phyloP scores from a whole-genome alignment of 805 yeast genomes.

The Saccharomycopsis vini region DNA sequence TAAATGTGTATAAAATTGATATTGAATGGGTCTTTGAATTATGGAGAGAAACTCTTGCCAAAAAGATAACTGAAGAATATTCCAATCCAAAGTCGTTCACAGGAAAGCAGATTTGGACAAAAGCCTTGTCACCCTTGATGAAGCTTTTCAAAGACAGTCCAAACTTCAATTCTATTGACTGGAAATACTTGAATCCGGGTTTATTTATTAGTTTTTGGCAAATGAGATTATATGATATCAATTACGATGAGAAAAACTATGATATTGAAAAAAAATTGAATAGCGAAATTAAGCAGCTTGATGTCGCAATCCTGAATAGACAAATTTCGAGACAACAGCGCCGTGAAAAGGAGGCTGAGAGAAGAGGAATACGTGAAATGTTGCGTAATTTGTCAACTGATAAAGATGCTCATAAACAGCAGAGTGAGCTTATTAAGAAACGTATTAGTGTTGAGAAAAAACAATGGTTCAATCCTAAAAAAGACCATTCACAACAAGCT shows the following conservation, averaged over 20 bases:
- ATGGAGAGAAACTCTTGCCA: constrained; percentile 48
- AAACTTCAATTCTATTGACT: constrained; percentile 22
- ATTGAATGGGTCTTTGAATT: constrained; percentile 65
- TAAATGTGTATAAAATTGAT: constrained; percentile 36
- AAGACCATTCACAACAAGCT: constrained; percentile 21
- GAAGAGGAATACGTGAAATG: constrained; percentile 3
- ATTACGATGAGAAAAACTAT: constrained; percentile 44
- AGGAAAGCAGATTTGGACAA: neutral
- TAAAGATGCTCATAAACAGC: constrained; percentile 19
- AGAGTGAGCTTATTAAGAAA: constrained; percentile 26
- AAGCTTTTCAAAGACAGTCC: constrained; percentile 17
- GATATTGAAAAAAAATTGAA: constrained; percentile 36
- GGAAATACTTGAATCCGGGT: constrained; percentile 28
- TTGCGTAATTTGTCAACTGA: constrained; percentile 1
- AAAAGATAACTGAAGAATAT: constrained; percentile 22
- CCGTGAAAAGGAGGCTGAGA: constrained; percentile 30
- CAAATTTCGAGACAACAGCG: neutral
- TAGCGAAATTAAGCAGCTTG: constrained; percentile 27
- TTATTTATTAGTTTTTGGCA: constrained; percentile 67
- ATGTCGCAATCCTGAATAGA: no score
- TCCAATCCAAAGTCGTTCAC: constrained; percentile 9
- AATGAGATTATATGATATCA: constrained; percentile 61
- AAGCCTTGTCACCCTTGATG: constrained; percentile 4
- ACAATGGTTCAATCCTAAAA: constrained; percentile 32
- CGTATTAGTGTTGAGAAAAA: constrained; percentile 26